A percentile compares a stretch with the other conserved stretches of the same genome.
These are phyloP conservation scores for Chenopodium berlandieri DNA, from an alignment of 148 eudicot genomes.

Conservation along the genomic window DNA sequence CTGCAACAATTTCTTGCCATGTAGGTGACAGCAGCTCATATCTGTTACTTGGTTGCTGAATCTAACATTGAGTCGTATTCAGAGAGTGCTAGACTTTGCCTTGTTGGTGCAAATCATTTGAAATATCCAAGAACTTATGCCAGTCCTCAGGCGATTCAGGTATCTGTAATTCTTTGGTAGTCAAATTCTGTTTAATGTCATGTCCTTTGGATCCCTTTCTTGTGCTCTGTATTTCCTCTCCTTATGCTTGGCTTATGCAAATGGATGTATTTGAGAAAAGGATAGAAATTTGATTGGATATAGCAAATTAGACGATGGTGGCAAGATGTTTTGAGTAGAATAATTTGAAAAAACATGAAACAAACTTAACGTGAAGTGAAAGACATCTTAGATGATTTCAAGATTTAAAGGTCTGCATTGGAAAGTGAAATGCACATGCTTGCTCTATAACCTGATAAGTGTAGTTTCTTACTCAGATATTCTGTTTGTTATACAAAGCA, in stretches of 20 bases:
- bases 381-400: not conserved
- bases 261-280: not conserved
- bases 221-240: not conserved
- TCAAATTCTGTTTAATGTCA: not conserved
- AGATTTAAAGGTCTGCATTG: not conserved
- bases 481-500: not conserved
- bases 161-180: constrained; percentile 23
- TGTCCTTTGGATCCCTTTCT: not conserved
- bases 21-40: constrained; percentile 80
- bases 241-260: not conserved
- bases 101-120: constrained; percentile 86
- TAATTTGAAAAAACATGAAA: not conserved
- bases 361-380: not conserved
- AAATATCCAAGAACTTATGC: constrained; percentile 80
- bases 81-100: constrained; percentile 83
- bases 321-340: not conserved
- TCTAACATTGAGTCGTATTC: constrained; percentile 74
- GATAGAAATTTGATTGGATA: not conserved
- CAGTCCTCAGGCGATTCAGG: constrained; percentile 93
- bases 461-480: not conserved
- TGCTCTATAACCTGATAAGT: not conserved
- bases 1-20: not conserved
- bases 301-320: not conserved
- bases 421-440: not conserved
- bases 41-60: constrained; percentile 91